Base-by-base conservation (phyloP, 2,329 filamentous ascomycete species). In the Pseudogymnoascus pannorum region DNA sequence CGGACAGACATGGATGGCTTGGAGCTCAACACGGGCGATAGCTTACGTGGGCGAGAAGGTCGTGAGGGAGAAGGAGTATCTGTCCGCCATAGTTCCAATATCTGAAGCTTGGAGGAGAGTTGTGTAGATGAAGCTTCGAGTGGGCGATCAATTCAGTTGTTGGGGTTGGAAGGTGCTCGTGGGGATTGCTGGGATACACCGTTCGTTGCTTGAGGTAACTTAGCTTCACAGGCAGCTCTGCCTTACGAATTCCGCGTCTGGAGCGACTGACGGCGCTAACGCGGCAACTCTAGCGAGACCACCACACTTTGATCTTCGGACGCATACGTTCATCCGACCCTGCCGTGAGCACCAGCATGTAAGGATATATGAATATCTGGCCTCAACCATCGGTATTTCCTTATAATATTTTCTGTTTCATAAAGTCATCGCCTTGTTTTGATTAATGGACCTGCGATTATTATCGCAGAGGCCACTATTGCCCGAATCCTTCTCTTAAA, bases 31-130 rank as follows among this genome's bases (percentile, higher is more conserved):
- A 58, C 54, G 54, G 54, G 54, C 36, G 29, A 38, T 33, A 58
- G 73, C 86, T 78, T 87, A 95, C 94, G 93, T 99, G 76, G 94
- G 94, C 73, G 94, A 97, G 87, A 99, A 99, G 67, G 94, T 99
- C 67, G 94, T 99, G 75, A 99, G 85, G 64, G 94, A 99, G 87
- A 99, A 99, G 61, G 93, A 97, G 79, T 99, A 99, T 81, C 94
- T 85, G 79, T 99, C 94, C 73, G 94, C 93, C 93, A 99, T 99
- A 74, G 68, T 80, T 71, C 63, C 64, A 64, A 60, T 65, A 72
- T 48, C 42, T 48, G 42, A 48, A 48, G 42, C 42, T 26, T 48
- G 22, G 20, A 26, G 42, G 42, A 48, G 22, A 48, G 22, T 48
- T 48, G 42, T 9, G 12, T 48, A 48, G 42, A 48, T 48, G 42